Conservation (phyloP, 805 yeast species). For the Yarrowia phangngaensis region DNA sequence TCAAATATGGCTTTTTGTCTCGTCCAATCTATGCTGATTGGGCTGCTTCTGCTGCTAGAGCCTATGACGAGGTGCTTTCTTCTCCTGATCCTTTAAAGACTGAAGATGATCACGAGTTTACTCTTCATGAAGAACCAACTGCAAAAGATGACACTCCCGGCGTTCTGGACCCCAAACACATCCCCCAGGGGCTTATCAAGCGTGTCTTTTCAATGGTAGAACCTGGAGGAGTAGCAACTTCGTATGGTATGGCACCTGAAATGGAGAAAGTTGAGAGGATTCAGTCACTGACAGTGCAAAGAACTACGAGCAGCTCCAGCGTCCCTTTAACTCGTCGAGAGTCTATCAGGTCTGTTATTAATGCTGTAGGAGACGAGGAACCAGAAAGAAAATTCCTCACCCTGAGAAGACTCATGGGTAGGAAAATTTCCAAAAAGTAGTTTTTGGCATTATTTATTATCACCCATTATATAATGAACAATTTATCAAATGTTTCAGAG, state of each 20-base stretch:
- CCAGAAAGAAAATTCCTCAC: slow-evolving; percentile 11
- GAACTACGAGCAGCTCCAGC: not conserved
- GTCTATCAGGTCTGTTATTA: slow-evolving; percentile 19
- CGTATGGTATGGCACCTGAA: slow-evolving; percentile 5
- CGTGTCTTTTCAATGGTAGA: slow-evolving; percentile 24
- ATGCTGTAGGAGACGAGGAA: slow-evolving; percentile 8
- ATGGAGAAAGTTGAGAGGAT: not conserved
- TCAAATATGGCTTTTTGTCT: slow-evolving; percentile 51
- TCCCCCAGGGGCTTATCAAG: slow-evolving; percentile 8
- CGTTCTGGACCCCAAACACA: slow-evolving; percentile 15
- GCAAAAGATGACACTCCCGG: slow-evolving; percentile 5
- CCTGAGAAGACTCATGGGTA: slow-evolving; percentile 3
- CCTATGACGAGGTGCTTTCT: slow-evolving; percentile 19
- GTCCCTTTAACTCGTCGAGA: slow-evolving; percentile 7
- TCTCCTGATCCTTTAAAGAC: slow-evolving; percentile 17
- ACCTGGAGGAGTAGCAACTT: slow-evolving; percentile 4
- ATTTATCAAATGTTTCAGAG: too few relatives aligned
- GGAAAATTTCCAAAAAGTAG: slow-evolving; percentile 9
- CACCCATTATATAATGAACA: not conserved
- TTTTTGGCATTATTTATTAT: slow-evolving; percentile 14
- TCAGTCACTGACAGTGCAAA: slow-evolving; percentile 2
- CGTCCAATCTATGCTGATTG: slow-evolving; percentile 41
- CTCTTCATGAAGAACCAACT: slow-evolving; percentile 2
- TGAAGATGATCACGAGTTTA: not conserved
- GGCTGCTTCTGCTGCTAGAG: slow-evolving; percentile 27